These are phyloP conservation scores for Drechslerella dactyloides DNA, from an alignment of 2,329 filamentous ascomycete genomes.

Conservation along the genomic window DNA sequence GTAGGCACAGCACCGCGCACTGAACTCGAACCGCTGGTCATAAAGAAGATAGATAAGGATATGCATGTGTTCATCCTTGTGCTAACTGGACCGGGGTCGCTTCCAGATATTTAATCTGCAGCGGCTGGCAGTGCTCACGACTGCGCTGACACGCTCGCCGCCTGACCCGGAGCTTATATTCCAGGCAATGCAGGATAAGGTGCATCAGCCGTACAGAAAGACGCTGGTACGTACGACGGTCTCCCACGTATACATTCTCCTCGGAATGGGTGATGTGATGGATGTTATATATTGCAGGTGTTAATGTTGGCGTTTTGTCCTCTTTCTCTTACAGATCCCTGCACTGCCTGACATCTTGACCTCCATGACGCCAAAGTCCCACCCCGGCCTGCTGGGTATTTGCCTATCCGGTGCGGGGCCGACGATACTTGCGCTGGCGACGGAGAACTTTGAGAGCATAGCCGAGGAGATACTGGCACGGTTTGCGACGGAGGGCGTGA, in stretches of 20 bases:
- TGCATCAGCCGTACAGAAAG: constrained; percentile 95
- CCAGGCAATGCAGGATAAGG: constrained; percentile 97
- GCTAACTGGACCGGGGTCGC: not conserved
- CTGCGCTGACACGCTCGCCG: constrained; percentile 85
- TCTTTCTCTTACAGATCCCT: constrained; percentile 66
- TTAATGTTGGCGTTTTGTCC: no score
- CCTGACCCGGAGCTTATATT: constrained; percentile 94
- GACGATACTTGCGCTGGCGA: constrained; percentile 91
- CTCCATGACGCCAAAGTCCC: constrained; percentile 84
- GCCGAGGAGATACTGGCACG: constrained; percentile 76
- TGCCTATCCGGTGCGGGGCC: constrained; percentile 94
- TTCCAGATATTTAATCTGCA: constrained; percentile 84
- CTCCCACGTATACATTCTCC: not conserved
- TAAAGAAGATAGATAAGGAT: no score
- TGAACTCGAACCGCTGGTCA: no score
- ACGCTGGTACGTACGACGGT: constrained; percentile 62
- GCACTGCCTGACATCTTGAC: constrained; percentile 88
- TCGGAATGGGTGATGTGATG: not conserved
- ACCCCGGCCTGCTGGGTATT: constrained; percentile 88
- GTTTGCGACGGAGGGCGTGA: constrained; percentile 75
- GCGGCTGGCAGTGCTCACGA: constrained; percentile 86
- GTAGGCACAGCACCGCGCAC: constrained; percentile 30
- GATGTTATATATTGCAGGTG: no score
- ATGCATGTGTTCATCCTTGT: not conserved
- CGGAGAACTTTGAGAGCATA: constrained; percentile 85